Conservation (phyloP, 1,284 basidiomycete genomes). For the Heterobasidion annosum region DNA sequence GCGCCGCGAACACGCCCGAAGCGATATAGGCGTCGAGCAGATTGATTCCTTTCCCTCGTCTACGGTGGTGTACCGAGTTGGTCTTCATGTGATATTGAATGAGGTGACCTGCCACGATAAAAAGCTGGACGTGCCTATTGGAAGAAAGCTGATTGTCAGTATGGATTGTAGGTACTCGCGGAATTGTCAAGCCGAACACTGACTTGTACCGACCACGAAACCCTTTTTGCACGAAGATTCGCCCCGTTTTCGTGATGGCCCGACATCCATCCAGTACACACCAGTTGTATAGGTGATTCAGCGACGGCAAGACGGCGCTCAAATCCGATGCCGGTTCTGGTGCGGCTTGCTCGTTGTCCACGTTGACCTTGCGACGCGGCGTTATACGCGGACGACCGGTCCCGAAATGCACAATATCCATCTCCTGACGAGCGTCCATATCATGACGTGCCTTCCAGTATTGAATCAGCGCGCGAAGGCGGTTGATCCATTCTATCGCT, state of each 20-base stretch:
- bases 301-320: slow-evolving; percentile 42
- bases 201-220: slow-evolving; percentile 65
- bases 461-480: slow-evolving; percentile 53
- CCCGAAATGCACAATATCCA: slow-evolving; percentile 57
- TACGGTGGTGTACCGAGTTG: slow-evolving; percentile 38
- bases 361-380: slow-evolving; percentile 34
- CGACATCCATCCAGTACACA: slow-evolving; percentile 70
- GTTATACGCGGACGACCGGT: slow-evolving; percentile 46
- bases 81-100: slow-evolving; percentile 52
- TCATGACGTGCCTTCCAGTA: slow-evolving; percentile 75
- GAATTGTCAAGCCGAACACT: slow-evolving; percentile 15
- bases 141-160: slow-evolving; percentile 3
- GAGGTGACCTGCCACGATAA: slow-evolving; percentile 58
- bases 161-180: background rate
- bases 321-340: slow-evolving; percentile 42
- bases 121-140: slow-evolving; percentile 55
- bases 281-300: slow-evolving; percentile 71
- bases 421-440: slow-evolving; percentile 66
- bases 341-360: slow-evolving; percentile 26
- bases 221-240: slow-evolving; percentile 60
- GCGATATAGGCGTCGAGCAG: slow-evolving; percentile 70
- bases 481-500: slow-evolving; percentile 73
- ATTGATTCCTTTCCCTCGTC: slow-evolving; percentile 40
- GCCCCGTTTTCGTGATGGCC: slow-evolving; percentile 62
- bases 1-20: slow-evolving; percentile 69